Base-by-base conservation (phyloP, 345 rosid species). In the Salix arbutifolia region DNA sequence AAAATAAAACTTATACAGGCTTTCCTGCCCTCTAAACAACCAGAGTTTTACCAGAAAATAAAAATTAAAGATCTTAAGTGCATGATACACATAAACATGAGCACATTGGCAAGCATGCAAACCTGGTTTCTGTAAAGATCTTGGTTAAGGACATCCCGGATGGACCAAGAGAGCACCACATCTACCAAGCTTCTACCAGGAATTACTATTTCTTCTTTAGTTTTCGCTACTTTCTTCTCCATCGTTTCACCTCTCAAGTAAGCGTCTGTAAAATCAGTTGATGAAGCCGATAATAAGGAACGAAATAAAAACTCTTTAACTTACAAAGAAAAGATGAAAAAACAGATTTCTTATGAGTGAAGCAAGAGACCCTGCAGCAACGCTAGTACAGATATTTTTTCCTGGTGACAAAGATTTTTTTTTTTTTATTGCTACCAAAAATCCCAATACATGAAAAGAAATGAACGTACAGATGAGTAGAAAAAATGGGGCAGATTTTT, bases 91-190 rank as follows among this genome's bases (percentile, higher is more conserved):
- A 44, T 38, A 19, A 46, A 42, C 2, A 19, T 40, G 33, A 69
- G 3, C 14, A 69, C 2, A 69, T 14, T 12, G 4, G 46, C 25
- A 46, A 8, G 26, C 62, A 56, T 56, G 62, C 28, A 23, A 26
- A 69, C 33, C 52, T 69, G 25, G 53, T 69, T 28, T 44, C 6
- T 66, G 69, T 66, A 66, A 3, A 44, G 58, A 25, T 69, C 56
- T 10, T 16, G 14, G 58, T 69, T 3, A 17, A 16, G 72, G 12
- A 69, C 28, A 6, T 69, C 58, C 46, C 1, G 3, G 26, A 26
- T 40, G 3, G 72, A 69, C 72, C 72, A 69, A 2, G 72, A 69
- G 50, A 69, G 44, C 33, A 69, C 72, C 58, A 42, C 21, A 17
- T 69, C 52, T 23, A 23, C 6, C 16, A 69, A 42, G 72, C 72